phyloP scores from a whole-genome alignment of 345 rosid species.

The Arabidopsis arenosa region DNA sequence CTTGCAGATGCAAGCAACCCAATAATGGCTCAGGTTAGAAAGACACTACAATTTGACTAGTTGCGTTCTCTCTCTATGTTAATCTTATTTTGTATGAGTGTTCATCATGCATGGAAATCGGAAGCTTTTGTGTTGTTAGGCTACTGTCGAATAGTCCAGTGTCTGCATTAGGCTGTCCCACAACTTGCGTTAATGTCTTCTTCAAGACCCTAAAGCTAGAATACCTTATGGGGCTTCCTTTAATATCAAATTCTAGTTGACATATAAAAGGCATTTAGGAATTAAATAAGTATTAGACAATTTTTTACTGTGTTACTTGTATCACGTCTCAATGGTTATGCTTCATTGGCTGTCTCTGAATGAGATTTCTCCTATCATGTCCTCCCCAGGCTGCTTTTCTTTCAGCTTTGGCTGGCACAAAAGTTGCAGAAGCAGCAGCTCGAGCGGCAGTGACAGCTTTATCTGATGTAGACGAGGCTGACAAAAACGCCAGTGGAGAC shows the following conservation, averaged over 20 bases:
- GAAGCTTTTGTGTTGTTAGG: background rate
- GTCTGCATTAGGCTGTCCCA: background rate
- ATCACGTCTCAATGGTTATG: background rate
- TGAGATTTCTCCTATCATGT: conserved; percentile 12
- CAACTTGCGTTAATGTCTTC: background rate
- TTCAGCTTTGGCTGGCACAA: conserved; percentile 85
- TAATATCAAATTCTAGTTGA: background rate
- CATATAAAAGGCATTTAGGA: background rate
- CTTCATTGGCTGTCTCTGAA: conserved; percentile 9
- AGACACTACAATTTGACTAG: conserved; percentile 2
- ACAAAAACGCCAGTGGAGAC: conserved; percentile 45
- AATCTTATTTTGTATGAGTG: conserved; percentile 7
- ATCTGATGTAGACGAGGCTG: conserved; percentile 54
- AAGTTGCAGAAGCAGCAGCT: conserved; percentile 86
- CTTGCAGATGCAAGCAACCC: conserved; percentile 98
- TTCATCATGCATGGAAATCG: background rate
- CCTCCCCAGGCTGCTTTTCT: conserved; percentile 80
- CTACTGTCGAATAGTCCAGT: background rate
- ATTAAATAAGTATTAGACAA: background rate
- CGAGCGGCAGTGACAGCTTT: conserved; percentile 68
- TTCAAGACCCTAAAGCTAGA: conserved; percentile 5
- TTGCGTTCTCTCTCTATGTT: background rate
- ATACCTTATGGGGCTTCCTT: background rate
- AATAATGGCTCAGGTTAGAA: conserved; percentile 90
- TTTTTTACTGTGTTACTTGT: background rate